Base-by-base conservation (phyloP, 2,329 filamentous ascomycete species). In the Rutstroemia sp. region DNA sequence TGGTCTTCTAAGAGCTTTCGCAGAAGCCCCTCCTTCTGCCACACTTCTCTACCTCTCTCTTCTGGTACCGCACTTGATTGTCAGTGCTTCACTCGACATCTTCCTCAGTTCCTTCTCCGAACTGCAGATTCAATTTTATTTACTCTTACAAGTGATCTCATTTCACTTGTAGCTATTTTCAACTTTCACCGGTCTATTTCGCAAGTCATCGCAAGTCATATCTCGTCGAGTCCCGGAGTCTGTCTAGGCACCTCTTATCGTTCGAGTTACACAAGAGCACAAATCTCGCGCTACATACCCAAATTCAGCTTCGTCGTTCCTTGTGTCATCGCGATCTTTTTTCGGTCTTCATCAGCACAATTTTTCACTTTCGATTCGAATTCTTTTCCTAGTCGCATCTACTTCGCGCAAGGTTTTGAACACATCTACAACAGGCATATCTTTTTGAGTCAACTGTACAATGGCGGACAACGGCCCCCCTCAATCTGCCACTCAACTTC, bases 381-480 rank as follows among this genome's bases (percentile, higher is more conserved):
- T 58, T 42, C 48, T 60, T 56, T 54, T 50, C 46, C 53, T 51
- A 52, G 57, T 57, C 62, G 61, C 62, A 63, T 64, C 60, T 57
- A 53, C 61, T 60, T 61, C 57, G 64, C 57, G 49, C 54, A 55
- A 59, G 47, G 58, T 55, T 61, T 60, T 56, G 55, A 50, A 56
- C 56, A 45, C 46, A 57, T 42, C 51, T 56, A 57, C 54, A 48
- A 56, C 58, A 51, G 49, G 53, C 57, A 61, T 61, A 64, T 59
- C 57, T 60, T 55, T 60, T 59, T 48, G 54, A 37, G 16, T 54
- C 30, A 41, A 54, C 53, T 58, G 67, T 73, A 75, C 73, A 71
- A 95, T 96, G 91, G 84, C 89, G 75, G 89, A 96, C 70, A 82
- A 81, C 75, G 79, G 82, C 70, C 76, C 84, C 71, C 75, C 84